These are phyloP conservation scores for Boechera divaricarpa DNA, from an alignment of 345 rosid genomes.

Conservation along the genomic window DNA sequence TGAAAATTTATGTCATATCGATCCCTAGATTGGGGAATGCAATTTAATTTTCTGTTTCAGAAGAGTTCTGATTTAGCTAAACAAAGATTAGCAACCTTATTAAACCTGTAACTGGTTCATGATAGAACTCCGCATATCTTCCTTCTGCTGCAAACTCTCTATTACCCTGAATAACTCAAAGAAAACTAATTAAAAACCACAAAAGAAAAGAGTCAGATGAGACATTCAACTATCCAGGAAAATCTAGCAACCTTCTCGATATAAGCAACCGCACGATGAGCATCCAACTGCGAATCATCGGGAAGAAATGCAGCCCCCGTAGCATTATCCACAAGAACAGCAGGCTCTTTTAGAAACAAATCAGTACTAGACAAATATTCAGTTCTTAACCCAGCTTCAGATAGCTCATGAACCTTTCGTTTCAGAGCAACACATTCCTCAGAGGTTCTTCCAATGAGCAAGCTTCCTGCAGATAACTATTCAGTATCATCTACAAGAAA, in stretches of 20 bases:
- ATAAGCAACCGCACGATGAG: constrained; percentile 67
- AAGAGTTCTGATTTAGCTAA: constrained; percentile 23
- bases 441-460: constrained; percentile 68
- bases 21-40: not conserved
- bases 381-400: constrained; percentile 74
- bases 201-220: constrained; percentile 18
- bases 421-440: constrained; percentile 61
- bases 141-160: constrained; percentile 62
- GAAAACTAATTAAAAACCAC: constrained; percentile 1
- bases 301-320: constrained; percentile 82
- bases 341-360: constrained; percentile 66
- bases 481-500: not conserved
- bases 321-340: constrained; percentile 54
- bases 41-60: not conserved
- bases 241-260: constrained; percentile 63
- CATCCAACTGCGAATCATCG: constrained; percentile 87
- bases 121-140: constrained; percentile 83
- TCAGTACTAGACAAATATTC: constrained; percentile 67
- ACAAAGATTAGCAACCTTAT: constrained; percentile 55
- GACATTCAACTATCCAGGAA: not conserved
- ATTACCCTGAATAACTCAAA: constrained; percentile 56
- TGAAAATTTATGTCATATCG: not conserved
- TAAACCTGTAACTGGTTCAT: constrained; percentile 72
- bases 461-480: constrained; percentile 61
- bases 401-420: constrained; percentile 59